A percentile compares a stretch with the other conserved stretches of the same genome.
These are phyloP conservation scores for Cordyceps javanica DNA, from an alignment of 2,329 filamentous ascomycete genomes.

Conservation along the genomic window DNA sequence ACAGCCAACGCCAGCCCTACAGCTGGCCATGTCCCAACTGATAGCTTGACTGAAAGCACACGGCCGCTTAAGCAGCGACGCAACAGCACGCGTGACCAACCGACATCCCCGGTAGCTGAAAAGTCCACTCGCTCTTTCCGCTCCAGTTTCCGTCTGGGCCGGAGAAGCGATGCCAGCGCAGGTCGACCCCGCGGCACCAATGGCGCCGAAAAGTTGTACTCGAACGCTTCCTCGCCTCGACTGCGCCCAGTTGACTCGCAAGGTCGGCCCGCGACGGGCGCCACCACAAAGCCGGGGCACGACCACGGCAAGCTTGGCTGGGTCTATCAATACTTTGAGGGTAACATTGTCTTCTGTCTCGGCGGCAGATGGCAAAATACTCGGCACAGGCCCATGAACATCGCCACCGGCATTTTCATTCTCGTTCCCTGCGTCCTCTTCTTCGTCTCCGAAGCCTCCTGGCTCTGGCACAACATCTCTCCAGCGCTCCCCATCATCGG, in stretches of 20 bases:
- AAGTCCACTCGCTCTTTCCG: constrained; percentile 72
- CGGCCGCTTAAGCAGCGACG: constrained; percentile 58
- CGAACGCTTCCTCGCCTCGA: constrained; percentile 67
- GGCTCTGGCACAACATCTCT: constrained; percentile 79
- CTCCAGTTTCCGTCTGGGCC: constrained; percentile 64
- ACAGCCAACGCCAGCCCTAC: constrained; percentile 72
- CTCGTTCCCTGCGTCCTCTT: constrained; percentile 75
- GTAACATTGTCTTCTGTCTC: constrained; percentile 85
- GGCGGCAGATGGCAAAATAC: constrained; percentile 86
- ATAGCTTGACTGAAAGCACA: constrained; percentile 70
- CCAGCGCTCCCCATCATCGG: constrained; percentile 86
- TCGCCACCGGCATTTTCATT: constrained; percentile 77
- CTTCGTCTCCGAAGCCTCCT: constrained; percentile 77
- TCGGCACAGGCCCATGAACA: constrained; percentile 78
- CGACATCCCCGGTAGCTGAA: constrained; percentile 47
- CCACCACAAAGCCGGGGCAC: constrained; percentile 20
- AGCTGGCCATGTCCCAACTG: constrained; percentile 46
- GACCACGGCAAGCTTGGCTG: constrained; percentile 36
- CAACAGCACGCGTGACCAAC: constrained; percentile 22
- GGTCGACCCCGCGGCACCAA: constrained; percentile 50
- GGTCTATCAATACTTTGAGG: constrained; percentile 89
- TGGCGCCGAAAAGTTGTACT: constrained; percentile 78
- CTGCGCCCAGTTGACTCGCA: constrained; percentile 43
- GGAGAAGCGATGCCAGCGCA: constrained; percentile 44
- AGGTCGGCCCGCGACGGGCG: constrained; percentile 18